Conservation (phyloP, 2,329 filamentous ascomycete species). For the Periconia sp. region DNA sequence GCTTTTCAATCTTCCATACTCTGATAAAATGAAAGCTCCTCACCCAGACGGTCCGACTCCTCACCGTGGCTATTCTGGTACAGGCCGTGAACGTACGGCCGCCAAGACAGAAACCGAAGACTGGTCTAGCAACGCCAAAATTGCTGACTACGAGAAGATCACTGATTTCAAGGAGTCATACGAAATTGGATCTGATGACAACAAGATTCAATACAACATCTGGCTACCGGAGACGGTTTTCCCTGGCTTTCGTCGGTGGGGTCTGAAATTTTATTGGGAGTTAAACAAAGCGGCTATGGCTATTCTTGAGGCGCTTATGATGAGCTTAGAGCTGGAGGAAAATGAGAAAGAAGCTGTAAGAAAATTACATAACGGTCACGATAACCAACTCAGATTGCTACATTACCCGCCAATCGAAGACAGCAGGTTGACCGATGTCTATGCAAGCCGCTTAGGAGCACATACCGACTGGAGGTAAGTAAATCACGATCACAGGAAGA, state of each 20-base stretch:
- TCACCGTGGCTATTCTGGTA: constrained; percentile 63
- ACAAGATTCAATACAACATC: constrained; percentile 53
- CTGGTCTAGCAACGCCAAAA: too few species aligned
- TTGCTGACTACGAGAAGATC: too few species aligned
- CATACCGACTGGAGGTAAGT: constrained; percentile 61
- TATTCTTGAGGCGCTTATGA: constrained; percentile 54
- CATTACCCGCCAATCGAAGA: constrained; percentile 62
- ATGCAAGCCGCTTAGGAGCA: constrained; percentile 57
- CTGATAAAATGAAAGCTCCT: constrained; percentile 57
- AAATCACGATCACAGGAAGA: too few species aligned
- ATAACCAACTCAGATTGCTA: constrained; percentile 66
- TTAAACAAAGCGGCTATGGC: constrained; percentile 52
- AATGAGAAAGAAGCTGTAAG: constrained; percentile 50
- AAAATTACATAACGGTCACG: constrained; percentile 59
- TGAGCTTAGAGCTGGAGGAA: constrained; percentile 56
- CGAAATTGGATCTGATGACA: constrained; percentile 54
- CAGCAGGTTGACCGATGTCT: constrained; percentile 50
- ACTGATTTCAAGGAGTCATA: constrained; percentile 60
- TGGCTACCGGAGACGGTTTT: constrained; percentile 56
- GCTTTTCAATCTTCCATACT: constrained; percentile 53
- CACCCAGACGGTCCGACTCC: constrained; percentile 57
- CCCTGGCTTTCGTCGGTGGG: constrained; percentile 55
- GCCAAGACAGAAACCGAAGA: constrained; percentile 53
- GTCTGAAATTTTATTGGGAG: constrained; percentile 57
- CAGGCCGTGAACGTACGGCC: constrained; percentile 61